A percentile compares a stretch with the other conserved stretches of the same genome.
phyloP scores from a whole-genome alignment of 2,329 filamentous ascomycete genomes.

The Ambrosiella xylebori region DNA sequence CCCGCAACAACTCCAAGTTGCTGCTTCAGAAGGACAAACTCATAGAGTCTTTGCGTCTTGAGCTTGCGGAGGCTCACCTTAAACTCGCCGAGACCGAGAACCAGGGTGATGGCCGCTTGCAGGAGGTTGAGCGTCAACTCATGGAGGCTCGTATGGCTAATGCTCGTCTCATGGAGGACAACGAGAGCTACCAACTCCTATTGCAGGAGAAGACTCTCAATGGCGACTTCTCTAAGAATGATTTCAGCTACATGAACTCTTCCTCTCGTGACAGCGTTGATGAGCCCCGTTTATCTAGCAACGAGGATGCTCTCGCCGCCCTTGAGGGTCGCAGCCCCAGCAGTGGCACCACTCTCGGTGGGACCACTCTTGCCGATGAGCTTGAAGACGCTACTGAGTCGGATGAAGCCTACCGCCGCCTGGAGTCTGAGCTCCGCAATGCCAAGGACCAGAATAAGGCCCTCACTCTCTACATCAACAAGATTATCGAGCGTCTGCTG shows the following conservation, averaged over 20 bases:
- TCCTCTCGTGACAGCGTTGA: slow-evolving; percentile 6
- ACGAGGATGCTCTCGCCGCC: slow-evolving; percentile 47
- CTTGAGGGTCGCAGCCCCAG: slow-evolving; percentile 36
- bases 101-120: slow-evolving; percentile 68
- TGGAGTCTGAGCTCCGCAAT: slow-evolving; percentile 63
- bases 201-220: slow-evolving; percentile 90
- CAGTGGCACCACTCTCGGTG: slow-evolving; percentile 12
- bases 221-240: slow-evolving; percentile 71
- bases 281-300: slow-evolving; percentile 19
- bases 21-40: slow-evolving; percentile 91
- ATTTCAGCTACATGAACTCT: slow-evolving; percentile 47
- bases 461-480: slow-evolving; percentile 93
- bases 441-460: slow-evolving; percentile 94
- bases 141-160: slow-evolving; percentile 93
- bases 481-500: slow-evolving; percentile 88
- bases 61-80: slow-evolving; percentile 88
- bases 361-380: slow-evolving; percentile 68
- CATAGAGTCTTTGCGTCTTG: slow-evolving; percentile 79
- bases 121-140: slow-evolving; percentile 77
- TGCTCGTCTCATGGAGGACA: slow-evolving; percentile 91
- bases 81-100: slow-evolving; percentile 92
- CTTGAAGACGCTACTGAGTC: slow-evolving; percentile 51
- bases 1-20: slow-evolving; percentile 73
- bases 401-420: slow-evolving; percentile 45
- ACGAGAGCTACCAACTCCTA: slow-evolving; percentile 91